Evolutionary conservation across 495 filamentous ascomycete species (phyloP).

Genomic region (Aspergillus steynii): DNA sequence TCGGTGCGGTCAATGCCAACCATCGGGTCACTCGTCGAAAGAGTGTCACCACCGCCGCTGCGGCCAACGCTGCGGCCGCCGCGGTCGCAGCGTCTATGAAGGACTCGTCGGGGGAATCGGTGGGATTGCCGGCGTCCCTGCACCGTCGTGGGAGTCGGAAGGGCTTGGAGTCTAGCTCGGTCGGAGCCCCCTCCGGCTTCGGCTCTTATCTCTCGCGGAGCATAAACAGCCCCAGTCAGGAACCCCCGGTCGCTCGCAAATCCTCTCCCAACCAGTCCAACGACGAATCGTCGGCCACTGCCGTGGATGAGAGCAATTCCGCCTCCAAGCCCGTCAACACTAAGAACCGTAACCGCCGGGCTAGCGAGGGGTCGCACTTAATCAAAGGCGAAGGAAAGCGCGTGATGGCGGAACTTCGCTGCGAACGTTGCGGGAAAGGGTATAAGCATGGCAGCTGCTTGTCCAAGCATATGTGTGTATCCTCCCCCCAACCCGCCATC

Average conservation of each 20-base stretch:
- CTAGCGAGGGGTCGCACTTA: slow-evolving; percentile 82
- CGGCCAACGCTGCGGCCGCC: slow-evolving; percentile 72
- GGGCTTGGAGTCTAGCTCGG: slow-evolving; percentile 46
- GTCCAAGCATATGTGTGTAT: slow-evolving; percentile 99
- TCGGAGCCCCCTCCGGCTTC: slow-evolving; percentile 37
- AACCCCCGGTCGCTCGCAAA: slow-evolving; percentile 53
- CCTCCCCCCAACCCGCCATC: slow-evolving; percentile 39
- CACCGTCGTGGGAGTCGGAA: slow-evolving; percentile 49
- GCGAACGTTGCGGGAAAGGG: slow-evolving; percentile 98
- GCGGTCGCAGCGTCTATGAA: slow-evolving; percentile 75
- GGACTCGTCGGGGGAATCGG: slow-evolving; percentile 53
- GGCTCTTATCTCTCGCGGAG: slow-evolving; percentile 46
- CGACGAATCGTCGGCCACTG: slow-evolving; percentile 42
- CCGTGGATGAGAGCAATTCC: slow-evolving; percentile 20
- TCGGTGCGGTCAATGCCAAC: slow-evolving; percentile 74
- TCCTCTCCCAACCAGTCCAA: slow-evolving; percentile 47
- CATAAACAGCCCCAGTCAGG: slow-evolving; percentile 55
- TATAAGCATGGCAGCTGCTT: slow-evolving; percentile 99
- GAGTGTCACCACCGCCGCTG: slow-evolving; percentile 79
- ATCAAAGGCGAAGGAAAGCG: slow-evolving; percentile 75
- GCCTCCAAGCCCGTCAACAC: slow-evolving; percentile 52
- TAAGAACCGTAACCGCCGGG: slow-evolving; percentile 73
- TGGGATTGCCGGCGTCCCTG: slow-evolving; percentile 34
- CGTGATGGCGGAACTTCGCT: slow-evolving; percentile 81
- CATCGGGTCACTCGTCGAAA: slow-evolving; percentile 91